Percentiles rank a stretch among this genome's conserved stretches.
These are phyloP conservation scores for Cercospora sp. DNA, from an alignment of 2,329 filamentous ascomycete species.

Conservation along the genomic window DNA sequence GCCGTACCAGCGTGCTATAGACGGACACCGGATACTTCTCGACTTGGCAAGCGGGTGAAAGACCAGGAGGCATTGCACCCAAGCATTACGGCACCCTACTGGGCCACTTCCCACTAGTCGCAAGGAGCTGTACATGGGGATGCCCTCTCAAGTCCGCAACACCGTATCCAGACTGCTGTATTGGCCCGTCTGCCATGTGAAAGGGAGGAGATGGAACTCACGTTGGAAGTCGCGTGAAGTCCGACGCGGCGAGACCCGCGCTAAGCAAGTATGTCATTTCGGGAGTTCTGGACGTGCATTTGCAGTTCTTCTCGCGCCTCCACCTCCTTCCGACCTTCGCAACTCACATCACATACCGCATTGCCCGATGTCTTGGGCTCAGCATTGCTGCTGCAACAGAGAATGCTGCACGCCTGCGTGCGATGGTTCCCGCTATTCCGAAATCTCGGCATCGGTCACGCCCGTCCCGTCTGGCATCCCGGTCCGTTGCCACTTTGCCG, in stretches of 20 bases:
- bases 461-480: neutral
- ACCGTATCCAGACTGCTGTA: neutral
- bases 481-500: neutral
- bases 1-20: neutral
- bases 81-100: neutral
- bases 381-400: neutral
- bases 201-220: neutral
- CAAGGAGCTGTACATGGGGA: neutral
- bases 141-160: neutral
- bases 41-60: neutral
- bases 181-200: neutral
- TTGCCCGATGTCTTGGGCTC: neutral
- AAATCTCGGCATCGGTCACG: neutral
- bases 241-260: neutral
- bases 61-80: neutral
- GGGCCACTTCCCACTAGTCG: neutral
- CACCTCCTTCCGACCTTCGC: neutral
- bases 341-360: neutral
- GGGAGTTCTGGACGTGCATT: neutral
- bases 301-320: neutral
- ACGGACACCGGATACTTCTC: neutral
- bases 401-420: neutral
- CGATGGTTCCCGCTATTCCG: neutral
- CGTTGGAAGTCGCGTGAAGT: neutral
- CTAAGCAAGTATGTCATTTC: neutral